Evolutionary conservation across 2,329 filamentous ascomycete genomes (phyloP).

Genomic region (Zalaria obscura): DNA sequence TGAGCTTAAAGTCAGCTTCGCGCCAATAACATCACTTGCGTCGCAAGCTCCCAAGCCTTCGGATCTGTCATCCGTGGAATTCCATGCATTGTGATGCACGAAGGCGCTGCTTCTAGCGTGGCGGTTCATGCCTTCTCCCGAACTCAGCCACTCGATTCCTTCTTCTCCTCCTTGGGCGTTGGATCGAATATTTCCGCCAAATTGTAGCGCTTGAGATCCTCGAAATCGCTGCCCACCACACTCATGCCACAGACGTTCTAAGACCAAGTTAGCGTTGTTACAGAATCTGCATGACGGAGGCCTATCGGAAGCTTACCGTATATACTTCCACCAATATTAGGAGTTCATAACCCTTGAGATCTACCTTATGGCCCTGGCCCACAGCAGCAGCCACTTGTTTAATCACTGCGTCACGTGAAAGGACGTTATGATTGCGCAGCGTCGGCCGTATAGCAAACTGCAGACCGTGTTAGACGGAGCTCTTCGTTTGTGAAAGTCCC

Average conservation of each 20-base stretch:
- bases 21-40: too few species aligned
- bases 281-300: background rate
- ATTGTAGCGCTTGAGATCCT: conserved; percentile 63
- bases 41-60: too few species aligned
- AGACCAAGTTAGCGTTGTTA: background rate
- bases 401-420: conserved; percentile 57
- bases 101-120: too few species aligned
- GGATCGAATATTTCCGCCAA: conserved; percentile 56
- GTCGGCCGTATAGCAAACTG: conserved; percentile 78
- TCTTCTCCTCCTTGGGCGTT: conserved; percentile 19
- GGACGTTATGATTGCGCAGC: conserved; percentile 55
- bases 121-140: too few species aligned
- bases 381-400: conserved; percentile 54
- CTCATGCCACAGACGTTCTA: conserved; percentile 67
- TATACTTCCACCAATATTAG: conserved; percentile 70
- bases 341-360: conserved; percentile 64
- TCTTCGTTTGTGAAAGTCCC: background rate
- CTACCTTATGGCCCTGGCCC: conserved; percentile 56
- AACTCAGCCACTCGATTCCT: background rate
- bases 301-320: conserved; percentile 40
- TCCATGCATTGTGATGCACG: too few species aligned
- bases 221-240: conserved; percentile 62
- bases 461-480: background rate
- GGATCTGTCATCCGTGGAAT: too few species aligned
- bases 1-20: too few species aligned